phyloP scores from a whole-genome alignment of 2,329 filamentous ascomycete genomes.

The Emmonsiellopsis sp. region DNA sequence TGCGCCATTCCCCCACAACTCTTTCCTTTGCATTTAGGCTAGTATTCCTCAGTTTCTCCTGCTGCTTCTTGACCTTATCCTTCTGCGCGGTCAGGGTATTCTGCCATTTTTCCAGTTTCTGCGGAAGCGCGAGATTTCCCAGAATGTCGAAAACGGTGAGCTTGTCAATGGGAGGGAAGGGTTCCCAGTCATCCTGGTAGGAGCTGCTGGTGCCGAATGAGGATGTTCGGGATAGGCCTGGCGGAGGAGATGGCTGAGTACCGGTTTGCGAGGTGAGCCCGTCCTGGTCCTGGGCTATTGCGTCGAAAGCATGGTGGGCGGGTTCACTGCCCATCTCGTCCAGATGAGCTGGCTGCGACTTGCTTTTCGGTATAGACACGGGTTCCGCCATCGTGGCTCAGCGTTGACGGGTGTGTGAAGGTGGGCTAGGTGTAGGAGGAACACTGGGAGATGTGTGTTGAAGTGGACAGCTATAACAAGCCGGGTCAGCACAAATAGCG shows the following conservation, averaged over 20 bases:
- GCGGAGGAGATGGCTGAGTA: slow-evolving; percentile 38
- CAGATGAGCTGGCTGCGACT: slow-evolving; percentile 14
- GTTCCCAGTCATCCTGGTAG: slow-evolving; percentile 83
- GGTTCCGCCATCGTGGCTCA: slow-evolving; percentile 18
- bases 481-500: too few relatives aligned
- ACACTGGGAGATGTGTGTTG: too few relatives aligned
- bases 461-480: too few relatives aligned
- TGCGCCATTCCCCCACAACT: slow-evolving; percentile 88
- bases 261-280: slow-evolving; percentile 24
- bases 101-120: slow-evolving; percentile 85
- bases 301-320: slow-evolving; percentile 22
- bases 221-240: slow-evolving; percentile 60
- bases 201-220: slow-evolving; percentile 78
- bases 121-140: slow-evolving; percentile 82
- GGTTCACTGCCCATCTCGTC: slow-evolving; percentile 14
- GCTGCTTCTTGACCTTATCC: slow-evolving; percentile 73
- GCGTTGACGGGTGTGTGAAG: neutral
- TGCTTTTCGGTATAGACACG: slow-evolving; percentile 15
- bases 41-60: slow-evolving; percentile 67
- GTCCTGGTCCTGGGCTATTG: slow-evolving; percentile 19
- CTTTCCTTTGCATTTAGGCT: slow-evolving; percentile 74
- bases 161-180: slow-evolving; percentile 78
- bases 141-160: slow-evolving; percentile 87
- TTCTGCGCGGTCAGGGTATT: slow-evolving; percentile 72
- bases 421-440: neutral